phyloP scores from a whole-genome alignment of 768 basidiomycete genomes.

The Tylopilus sp. region DNA sequence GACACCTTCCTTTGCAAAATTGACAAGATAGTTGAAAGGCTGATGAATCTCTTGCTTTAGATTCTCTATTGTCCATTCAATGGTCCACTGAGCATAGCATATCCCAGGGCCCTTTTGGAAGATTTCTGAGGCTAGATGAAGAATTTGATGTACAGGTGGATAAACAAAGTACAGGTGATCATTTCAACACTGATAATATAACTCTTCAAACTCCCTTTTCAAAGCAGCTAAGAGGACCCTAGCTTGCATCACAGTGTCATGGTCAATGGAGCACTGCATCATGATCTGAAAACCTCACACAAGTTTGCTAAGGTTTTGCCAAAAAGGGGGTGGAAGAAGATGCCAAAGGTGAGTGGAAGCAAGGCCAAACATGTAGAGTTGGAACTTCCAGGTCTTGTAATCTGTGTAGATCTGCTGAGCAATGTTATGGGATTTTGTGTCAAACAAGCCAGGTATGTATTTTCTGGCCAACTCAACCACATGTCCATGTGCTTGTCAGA shows the following conservation, averaged over 20 bases:
- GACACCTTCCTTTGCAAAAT: background rate
- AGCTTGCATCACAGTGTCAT: background rate
- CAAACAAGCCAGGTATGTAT: background rate
- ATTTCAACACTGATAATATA: background rate
- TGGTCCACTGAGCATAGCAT: background rate
- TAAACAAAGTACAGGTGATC: background rate
- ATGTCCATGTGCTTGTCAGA: background rate
- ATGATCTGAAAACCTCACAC: background rate
- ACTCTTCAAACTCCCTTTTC: background rate
- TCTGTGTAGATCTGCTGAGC: background rate
- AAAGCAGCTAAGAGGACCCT: background rate
- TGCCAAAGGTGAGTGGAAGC: too few relatives aligned
- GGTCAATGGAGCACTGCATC: background rate
- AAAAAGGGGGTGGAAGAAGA: background rate
- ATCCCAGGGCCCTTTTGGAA: background rate
- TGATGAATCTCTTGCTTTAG: background rate
- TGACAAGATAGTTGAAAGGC: background rate
- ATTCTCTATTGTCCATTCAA: background rate
- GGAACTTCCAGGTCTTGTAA: background rate
- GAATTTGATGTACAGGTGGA: background rate
- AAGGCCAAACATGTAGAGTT: background rate
- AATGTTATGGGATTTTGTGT: background rate
- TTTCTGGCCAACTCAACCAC: background rate
- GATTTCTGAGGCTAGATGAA: background rate
- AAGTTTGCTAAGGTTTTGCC: background rate